Evolutionary conservation across 176 grass and related monocot species (phyloP).

Genomic region (Eleusine coracana): DNA sequence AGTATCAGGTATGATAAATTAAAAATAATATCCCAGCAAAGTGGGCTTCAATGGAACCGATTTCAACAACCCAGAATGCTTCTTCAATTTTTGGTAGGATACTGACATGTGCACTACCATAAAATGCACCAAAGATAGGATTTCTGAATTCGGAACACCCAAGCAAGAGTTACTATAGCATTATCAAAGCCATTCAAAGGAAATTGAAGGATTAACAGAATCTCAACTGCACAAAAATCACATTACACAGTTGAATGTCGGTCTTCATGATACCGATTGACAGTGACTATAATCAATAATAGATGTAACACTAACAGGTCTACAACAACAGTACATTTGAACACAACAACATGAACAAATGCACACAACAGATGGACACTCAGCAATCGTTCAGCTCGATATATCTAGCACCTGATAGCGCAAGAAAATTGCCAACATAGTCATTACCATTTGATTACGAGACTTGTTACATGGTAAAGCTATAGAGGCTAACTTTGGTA

Average conservation of each 20-base stretch:
- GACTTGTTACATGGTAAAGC: neutral
- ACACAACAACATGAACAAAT: neutral
- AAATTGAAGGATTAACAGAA: neutral
- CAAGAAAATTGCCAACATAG: neutral
- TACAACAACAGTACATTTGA: neutral
- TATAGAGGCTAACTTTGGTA: neutral
- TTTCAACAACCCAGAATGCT: slow-evolving; percentile 28
- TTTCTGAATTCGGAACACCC: slow-evolving; percentile 12
- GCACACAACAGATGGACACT: neutral
- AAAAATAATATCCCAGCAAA: slow-evolving; percentile 35
- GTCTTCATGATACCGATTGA: neutral
- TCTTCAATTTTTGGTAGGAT: slow-evolving; percentile 4
- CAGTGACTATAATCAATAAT: neutral
- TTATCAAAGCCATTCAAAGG: neutral
- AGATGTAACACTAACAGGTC: neutral
- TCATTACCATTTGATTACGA: neutral
- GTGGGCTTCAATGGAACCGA: slow-evolving; percentile 14
- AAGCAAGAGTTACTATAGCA: neutral
- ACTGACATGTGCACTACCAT: neutral
- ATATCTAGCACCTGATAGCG: neutral
- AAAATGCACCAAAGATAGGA: neutral
- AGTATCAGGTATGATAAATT: slow-evolving; percentile 34
- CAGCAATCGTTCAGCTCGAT: neutral
- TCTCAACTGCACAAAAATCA: slow-evolving; percentile 2
- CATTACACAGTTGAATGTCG: neutral